phyloP scores from a whole-genome alignment of 1,139 yeast genomes.

The Blastobotrys buckinghamii region DNA sequence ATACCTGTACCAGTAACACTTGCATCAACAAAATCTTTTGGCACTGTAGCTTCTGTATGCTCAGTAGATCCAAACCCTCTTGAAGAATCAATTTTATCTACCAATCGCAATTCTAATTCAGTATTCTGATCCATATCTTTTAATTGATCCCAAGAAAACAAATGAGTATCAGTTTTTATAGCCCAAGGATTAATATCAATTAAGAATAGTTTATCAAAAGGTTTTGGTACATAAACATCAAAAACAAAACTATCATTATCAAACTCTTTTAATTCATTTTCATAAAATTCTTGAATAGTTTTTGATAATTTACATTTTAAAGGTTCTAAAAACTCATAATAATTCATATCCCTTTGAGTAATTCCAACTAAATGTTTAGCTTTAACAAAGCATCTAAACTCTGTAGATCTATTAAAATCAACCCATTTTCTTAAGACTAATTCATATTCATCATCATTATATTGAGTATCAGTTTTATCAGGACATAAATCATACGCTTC shows the following conservation, averaged over 20 bases:
- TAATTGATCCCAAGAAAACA: slow-evolving; percentile 84
- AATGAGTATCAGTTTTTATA: slow-evolving; percentile 64
- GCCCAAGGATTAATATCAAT: slow-evolving; percentile 85
- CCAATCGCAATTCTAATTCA: slow-evolving; percentile 55
- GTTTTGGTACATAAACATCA: slow-evolving; percentile 79
- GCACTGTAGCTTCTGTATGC: slow-evolving; percentile 86
- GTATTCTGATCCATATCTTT: slow-evolving; percentile 31
- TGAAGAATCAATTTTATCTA: slow-evolving; percentile 57
- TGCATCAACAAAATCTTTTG: slow-evolving; percentile 85
- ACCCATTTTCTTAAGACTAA: slow-evolving; percentile 79
- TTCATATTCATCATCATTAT: slow-evolving; percentile 41
- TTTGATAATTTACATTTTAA: slow-evolving; percentile 43
- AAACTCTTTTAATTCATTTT: slow-evolving; percentile 44
- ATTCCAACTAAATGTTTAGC: slow-evolving; percentile 60
- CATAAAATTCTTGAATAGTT: slow-evolving; percentile 52
- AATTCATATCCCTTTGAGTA: slow-evolving; percentile 81
- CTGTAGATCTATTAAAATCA: slow-evolving; percentile 78
- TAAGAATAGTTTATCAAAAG: slow-evolving; percentile 57
- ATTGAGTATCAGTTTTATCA: slow-evolving; percentile 19
- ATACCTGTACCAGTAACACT: slow-evolving; percentile 44
- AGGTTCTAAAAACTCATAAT: slow-evolving; percentile 58
- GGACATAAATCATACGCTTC: slow-evolving; percentile 52
- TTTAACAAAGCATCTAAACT: slow-evolving; percentile 77
- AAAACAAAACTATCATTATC: slow-evolving; percentile 56
- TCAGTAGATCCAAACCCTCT: slow-evolving; percentile 68